Evolutionary conservation across 768 basidiomycete species (phyloP), one percentile per base, ranked within the genome.

Genomic region (Gelatoporia subvermispora): DNA sequence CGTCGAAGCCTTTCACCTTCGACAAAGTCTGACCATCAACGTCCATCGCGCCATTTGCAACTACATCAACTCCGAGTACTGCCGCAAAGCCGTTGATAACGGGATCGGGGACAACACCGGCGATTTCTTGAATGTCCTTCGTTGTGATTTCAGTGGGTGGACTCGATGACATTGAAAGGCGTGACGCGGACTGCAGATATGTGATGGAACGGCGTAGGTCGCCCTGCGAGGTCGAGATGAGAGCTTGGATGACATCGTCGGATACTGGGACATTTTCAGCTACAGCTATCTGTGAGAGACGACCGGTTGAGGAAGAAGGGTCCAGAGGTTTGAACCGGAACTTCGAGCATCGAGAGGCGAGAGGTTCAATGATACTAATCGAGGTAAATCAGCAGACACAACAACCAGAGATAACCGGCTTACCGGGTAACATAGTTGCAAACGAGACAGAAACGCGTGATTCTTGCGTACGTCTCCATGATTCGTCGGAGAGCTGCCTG

Each of bases 341-440:
- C 70, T 99, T 99, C 41, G 93, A 95, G 68, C 96, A 99, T 45
- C 96, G 85, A n/a, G 94, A 97, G 18, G 96, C 92, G 21, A 99
- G 78, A 0, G 96, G 96, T 63, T 99, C 96, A 48, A 99, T 99
- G 52, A 99, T 99, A 56, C 95, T 99, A 55, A 38, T 7, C n/a
- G 35, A 8, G 15, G 17, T 15, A 11, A 21, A 18, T 28, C 15
- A n/a, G n/a, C n/a, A n/a, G 31, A 23, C 35, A 41, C 42, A 47
- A 23, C 20, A 25, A 7, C 10, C 1, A 22, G 22, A 4, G 4
- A 35, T 48, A 9, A 11, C 3, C n/a, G 25, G 58, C 78, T 48
- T 28, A 93, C 95, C 96, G 80, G 3, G 96, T 99, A 40, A 99
- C 96, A 66, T 98, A 99, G 72, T 99, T 99, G 72, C 96, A 99